Evolutionary conservation across 1,139 yeast species (phyloP).

Genomic region (Yamadazyma diospyri): DNA sequence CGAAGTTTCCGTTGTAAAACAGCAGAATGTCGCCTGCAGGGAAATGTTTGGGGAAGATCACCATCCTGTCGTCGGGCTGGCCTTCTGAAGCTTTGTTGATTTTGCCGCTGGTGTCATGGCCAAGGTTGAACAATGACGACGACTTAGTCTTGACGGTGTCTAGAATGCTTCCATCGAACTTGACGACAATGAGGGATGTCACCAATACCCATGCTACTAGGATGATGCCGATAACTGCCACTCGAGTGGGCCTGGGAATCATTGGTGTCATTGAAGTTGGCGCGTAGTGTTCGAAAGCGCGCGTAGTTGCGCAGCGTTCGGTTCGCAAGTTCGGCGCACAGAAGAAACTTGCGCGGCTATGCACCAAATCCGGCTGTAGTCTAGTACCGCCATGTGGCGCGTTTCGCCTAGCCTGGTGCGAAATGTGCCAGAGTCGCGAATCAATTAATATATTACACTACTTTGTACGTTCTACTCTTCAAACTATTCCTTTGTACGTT

Average conservation of each 20-base stretch:
- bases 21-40: not conserved
- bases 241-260: too few species aligned
- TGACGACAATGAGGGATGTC: not conserved
- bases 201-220: not conserved
- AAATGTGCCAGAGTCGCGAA: not conserved
- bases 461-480: too few species aligned
- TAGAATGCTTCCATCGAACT: not conserved
- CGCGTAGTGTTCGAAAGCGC: too few species aligned
- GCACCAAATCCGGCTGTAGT: too few species aligned
- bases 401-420: too few species aligned
- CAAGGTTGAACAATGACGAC: not conserved
- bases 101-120: not conserved
- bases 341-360: too few species aligned
- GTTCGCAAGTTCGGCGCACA: too few species aligned
- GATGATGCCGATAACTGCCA: too few species aligned
- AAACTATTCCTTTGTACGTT: conserved; percentile 1
- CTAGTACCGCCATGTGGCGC: too few species aligned
- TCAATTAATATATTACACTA: not conserved
- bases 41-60: not conserved
- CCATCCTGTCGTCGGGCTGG: not conserved
- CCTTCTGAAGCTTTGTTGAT: not conserved
- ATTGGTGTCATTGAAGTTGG: too few species aligned
- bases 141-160: not conserved
- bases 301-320: too few species aligned
- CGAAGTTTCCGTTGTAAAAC: not conserved